Base-by-base conservation (phyloP, 495 filamentous ascomycete genomes). In the Penicillium simplicissimum region DNA sequence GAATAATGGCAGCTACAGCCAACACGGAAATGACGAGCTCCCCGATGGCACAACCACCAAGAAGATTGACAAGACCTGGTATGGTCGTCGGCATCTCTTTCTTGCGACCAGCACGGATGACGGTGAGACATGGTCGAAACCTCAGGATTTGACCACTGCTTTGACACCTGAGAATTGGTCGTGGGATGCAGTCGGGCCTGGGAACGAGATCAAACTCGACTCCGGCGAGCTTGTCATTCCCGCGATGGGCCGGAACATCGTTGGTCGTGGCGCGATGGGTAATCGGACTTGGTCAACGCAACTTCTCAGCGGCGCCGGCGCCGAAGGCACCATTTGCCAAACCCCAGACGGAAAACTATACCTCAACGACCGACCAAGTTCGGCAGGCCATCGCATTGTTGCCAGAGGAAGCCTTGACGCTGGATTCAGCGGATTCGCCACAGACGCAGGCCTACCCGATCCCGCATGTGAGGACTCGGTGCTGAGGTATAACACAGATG, bases 1-100 rank as follows among this genome's bases (percentile, higher is more conserved):
- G 52, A 54, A 54, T 13, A 54, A 52, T 23, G 52, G 52, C 19
- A 54, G 52, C 52, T 54, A 54, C 34, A 54, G 52, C 11, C 52
- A 54, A 23, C 17, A 54, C 2, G 52, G 52, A 13, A 23, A 19
- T n/a, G 52, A 37, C 34, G 34, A 37, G 33, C 52, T 54, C 23
- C 52, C 52, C 5, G 48, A 52, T 34, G 14, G 17, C 2, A 33
- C 48, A 3, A 52, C 33, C 31, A 52, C 48, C 3, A 34, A 52
- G 23, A 52, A 52, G 6, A 52, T 52, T 1, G 48, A 52, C 14
- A 52, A 28, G 25, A 31, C 48, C 7, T 52, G 48, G 48, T 52
- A 52, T 14, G 48, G 48, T 33, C 48, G 48, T 33, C 48, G 48
- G 8, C 48, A 52, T 33, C 25, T 52, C 15, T 52, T 52, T 19